Percentiles rank a stretch among this genome's conserved stretches.
Conservation (phyloP, 371 early-diverging fungal genomes). For the Blakeslea trispora region DNA sequence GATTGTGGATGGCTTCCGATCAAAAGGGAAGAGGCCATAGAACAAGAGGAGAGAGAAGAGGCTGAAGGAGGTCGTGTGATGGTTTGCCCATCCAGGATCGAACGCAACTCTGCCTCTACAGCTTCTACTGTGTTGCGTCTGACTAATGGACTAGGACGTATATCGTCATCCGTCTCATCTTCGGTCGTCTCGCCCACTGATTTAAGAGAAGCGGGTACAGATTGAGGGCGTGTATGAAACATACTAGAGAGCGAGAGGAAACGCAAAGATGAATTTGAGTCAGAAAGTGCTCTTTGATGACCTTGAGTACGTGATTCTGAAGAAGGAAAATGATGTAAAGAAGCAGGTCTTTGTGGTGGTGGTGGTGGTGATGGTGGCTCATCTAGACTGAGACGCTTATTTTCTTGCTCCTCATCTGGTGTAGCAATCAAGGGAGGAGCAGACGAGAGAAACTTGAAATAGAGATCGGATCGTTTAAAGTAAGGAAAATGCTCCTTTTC, state of each 20-base stretch:
- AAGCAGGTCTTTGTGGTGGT: no score
- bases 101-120: slow-evolving; percentile 61
- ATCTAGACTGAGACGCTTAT: slow-evolving; percentile 39
- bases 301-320: slow-evolving; percentile 18
- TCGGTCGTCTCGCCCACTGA: slow-evolving; percentile 22
- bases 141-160: slow-evolving; percentile 21
- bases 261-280: slow-evolving; percentile 20
- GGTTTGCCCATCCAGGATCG: slow-evolving; percentile 54
- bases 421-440: slow-evolving; percentile 32
- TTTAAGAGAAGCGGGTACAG: slow-evolving; percentile 22
- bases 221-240: slow-evolving; percentile 21
- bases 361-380: no score
- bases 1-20: no score
- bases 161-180: slow-evolving; percentile 7
- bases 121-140: slow-evolving; percentile 58
- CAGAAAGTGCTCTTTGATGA: slow-evolving; percentile 36
- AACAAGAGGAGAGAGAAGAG: no score
- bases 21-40: no score
- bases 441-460: slow-evolving; percentile 63
- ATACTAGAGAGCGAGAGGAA: slow-evolving; percentile 37
- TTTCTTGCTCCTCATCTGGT: slow-evolving; percentile 6
- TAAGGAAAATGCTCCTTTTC: slow-evolving; percentile 61
- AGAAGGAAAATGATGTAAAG: no score
- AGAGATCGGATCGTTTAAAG: slow-evolving; percentile 68
- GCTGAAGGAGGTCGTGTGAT: no score